These are phyloP conservation scores for Paramecium pentaurelia DNA, from an alignment of 73 alveolate species.

Conservation along the genomic window DNA sequence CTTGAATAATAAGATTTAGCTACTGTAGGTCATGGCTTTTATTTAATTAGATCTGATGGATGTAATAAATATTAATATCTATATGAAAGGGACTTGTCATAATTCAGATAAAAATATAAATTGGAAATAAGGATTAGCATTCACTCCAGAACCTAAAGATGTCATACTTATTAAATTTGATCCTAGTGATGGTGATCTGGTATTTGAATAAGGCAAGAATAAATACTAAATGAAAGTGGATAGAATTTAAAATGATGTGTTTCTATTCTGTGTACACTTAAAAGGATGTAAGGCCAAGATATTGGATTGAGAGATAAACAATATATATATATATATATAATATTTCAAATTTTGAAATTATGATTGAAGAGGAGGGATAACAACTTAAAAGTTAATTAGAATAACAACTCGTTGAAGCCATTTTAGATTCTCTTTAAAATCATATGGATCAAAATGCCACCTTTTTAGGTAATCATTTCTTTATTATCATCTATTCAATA, in stretches of 20 bases:
- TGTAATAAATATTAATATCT: background rate
- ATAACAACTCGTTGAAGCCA: conserved; percentile 66
- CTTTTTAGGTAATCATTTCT: conserved; percentile 68
- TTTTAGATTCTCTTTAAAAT: conserved; percentile 64
- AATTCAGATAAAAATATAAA: conserved; percentile 40
- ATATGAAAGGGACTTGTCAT: conserved; percentile 8
- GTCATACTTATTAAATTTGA: background rate
- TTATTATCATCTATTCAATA: conserved; percentile 51
- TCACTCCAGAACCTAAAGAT: conserved; percentile 32
- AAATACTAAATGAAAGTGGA: conserved; percentile 8
- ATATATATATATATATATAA: background rate
- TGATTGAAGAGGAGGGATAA: conserved; percentile 32
- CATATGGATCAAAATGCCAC: conserved; percentile 79
- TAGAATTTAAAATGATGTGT: background rate
- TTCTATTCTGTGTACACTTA: conserved; percentile 25
- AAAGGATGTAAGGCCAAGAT: conserved; percentile 42
- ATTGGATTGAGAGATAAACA: background rate
- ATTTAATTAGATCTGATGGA: conserved; percentile 27
- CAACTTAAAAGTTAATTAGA: background rate
- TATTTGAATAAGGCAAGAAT: background rate
- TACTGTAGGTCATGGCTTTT: conserved; percentile 37
- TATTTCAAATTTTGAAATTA: background rate
- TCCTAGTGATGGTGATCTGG: background rate
- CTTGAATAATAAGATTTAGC: conserved; percentile 31
- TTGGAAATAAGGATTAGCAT: conserved; percentile 24